These are phyloP conservation scores for Ogataea siamensis DNA, from an alignment of 805 yeast genomes.

Conservation along the genomic window DNA sequence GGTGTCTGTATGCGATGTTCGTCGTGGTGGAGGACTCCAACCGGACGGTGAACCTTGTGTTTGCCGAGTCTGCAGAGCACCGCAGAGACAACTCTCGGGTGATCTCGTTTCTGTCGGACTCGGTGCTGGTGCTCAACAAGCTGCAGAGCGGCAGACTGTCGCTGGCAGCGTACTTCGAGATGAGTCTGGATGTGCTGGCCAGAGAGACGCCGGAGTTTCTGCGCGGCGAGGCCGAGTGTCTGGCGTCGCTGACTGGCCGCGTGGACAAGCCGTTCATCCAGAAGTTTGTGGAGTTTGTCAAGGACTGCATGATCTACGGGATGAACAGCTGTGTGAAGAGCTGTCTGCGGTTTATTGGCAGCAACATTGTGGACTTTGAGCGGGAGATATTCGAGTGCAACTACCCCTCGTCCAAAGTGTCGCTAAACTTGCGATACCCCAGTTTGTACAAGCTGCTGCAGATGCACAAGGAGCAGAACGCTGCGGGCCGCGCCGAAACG, in stretches of 20 bases:
- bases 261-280: conserved; percentile 20
- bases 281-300: conserved; percentile 25
- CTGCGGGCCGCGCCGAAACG: not conserved
- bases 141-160: conserved; percentile 13
- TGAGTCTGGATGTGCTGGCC: conserved; percentile 14
- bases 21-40: conserved; percentile 19
- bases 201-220: conserved; percentile 22
- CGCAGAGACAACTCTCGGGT: conserved; percentile 11
- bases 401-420: conserved; percentile 14
- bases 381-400: conserved; percentile 21
- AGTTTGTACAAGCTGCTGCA: conserved; percentile 19
- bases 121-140: conserved; percentile 19
- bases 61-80: conserved; percentile 9
- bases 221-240: conserved; percentile 15
- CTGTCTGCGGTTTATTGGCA: conserved; percentile 19
- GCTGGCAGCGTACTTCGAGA: conserved; percentile 17
- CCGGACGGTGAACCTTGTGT: conserved; percentile 13
- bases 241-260: conserved; percentile 7
- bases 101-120: conserved; percentile 21
- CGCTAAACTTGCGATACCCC: conserved; percentile 22
- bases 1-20: conserved; percentile 23
- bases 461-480: conserved; percentile 8
- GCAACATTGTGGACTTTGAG: conserved; percentile 22
- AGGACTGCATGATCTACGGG: conserved; percentile 27
- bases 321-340: conserved; percentile 22